Percentiles rank a stretch among this genome's conserved stretches.
phyloP scores from a whole-genome alignment of 2,329 filamentous ascomycete species.

The Aspergillus nomiae region DNA sequence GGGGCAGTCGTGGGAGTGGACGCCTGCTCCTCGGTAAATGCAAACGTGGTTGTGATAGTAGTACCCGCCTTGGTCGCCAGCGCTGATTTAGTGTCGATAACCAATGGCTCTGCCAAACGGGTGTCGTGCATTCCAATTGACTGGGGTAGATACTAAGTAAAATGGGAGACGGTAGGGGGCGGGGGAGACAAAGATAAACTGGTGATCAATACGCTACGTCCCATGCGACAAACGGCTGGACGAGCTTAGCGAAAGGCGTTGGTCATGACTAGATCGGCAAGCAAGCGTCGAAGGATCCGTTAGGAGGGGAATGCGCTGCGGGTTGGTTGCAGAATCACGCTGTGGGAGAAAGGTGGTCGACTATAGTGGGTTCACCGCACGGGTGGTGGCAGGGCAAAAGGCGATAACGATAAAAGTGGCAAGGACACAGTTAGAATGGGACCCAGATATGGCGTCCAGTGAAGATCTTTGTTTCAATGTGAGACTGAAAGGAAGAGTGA shows the following conservation, averaged over 20 bases:
- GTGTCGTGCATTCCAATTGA: slow-evolving; percentile 36
- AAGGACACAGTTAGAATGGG: background rate
- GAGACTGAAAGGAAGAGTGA: background rate
- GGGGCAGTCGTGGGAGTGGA: slow-evolving; percentile 32
- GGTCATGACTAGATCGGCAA: slow-evolving; percentile 25
- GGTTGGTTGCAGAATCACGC: slow-evolving; percentile 15
- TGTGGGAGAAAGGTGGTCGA: slow-evolving; percentile 12
- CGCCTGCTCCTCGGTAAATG: slow-evolving; percentile 44
- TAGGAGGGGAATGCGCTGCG: slow-evolving; percentile 9
- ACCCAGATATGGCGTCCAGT: background rate
- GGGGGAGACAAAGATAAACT: slow-evolving; percentile 2
- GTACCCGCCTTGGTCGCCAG: slow-evolving; percentile 39
- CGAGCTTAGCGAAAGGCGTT: slow-evolving; percentile 22
- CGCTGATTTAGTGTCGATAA: slow-evolving; percentile 34
- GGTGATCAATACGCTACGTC: slow-evolving; percentile 15
- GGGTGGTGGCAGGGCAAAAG: slow-evolving; percentile 9
- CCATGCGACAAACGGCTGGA: slow-evolving; percentile 23
- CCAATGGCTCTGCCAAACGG: slow-evolving; percentile 35
- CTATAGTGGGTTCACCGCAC: slow-evolving; percentile 9
- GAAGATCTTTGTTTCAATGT: slow-evolving; percentile 1
- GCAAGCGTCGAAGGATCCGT: slow-evolving; percentile 3
- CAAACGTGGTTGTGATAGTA: slow-evolving; percentile 44
- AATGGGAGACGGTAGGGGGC: background rate
- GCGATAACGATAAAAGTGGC: slow-evolving; percentile 12
- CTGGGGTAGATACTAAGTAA: background rate